These are phyloP conservation scores for Samsoniella hepiali DNA, from an alignment of 2,329 filamentous ascomycete genomes.

Conservation along the genomic window DNA sequence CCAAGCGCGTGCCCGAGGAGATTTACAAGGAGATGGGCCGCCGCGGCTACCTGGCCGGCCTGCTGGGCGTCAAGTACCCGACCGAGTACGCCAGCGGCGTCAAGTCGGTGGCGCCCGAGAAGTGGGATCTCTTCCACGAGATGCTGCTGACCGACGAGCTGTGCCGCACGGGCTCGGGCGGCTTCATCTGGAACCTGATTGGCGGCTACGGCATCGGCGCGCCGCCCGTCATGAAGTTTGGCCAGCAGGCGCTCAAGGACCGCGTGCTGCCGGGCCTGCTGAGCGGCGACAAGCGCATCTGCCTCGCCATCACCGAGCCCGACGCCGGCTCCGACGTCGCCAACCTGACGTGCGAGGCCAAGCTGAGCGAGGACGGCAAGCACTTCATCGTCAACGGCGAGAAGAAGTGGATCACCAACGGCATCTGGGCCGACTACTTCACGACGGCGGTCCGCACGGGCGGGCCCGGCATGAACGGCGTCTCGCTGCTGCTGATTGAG, in stretches of 20 bases:
- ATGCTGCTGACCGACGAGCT: constrained; percentile 93
- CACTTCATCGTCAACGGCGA: constrained; percentile 99
- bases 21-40: constrained; percentile 97
- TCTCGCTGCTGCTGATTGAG: constrained; percentile 90
- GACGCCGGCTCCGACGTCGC: constrained; percentile 95
- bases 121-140: constrained; percentile 99
- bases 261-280: constrained; percentile 86
- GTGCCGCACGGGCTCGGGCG: constrained; percentile 81
- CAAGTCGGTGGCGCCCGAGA: constrained; percentile 75
- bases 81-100: constrained; percentile 67
- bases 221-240: constrained; percentile 89
- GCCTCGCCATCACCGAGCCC: constrained; percentile 93
- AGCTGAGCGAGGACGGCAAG: constrained; percentile 91
- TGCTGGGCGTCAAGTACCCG: constrained; percentile 82
- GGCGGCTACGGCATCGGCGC: constrained; percentile 96
- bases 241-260: constrained; percentile 78
- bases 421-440: constrained; percentile 96
- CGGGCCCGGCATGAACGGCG: constrained; percentile 84
- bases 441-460: constrained; percentile 93
- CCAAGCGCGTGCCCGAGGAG: constrained; percentile 78
- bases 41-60: constrained; percentile 86
- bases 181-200: constrained; percentile 94
- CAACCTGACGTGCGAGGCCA: constrained; percentile 92
- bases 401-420: constrained; percentile 99
- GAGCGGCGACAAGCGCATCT: constrained; percentile 93